A percentile compares a stretch with the other conserved stretches of the same genome.
Evolutionary conservation across 305 asterid genomes (phyloP).

Genomic region (Fraxinus floribunda): DNA sequence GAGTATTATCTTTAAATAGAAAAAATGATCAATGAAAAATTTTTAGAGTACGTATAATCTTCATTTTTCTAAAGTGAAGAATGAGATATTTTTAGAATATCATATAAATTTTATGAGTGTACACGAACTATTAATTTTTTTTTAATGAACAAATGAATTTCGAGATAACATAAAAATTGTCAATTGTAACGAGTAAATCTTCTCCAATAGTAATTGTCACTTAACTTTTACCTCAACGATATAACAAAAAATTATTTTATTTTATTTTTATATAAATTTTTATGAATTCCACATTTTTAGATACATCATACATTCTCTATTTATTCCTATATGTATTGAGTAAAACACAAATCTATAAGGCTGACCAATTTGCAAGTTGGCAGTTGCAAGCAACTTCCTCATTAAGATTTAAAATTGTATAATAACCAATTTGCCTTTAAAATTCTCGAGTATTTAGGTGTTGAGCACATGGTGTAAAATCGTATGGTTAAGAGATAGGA

Average conservation of each 20-base stretch:
- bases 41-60: not conserved
- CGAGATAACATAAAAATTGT: not conserved
- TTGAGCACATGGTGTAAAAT: slow-evolving; percentile 25
- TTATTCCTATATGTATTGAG: not conserved
- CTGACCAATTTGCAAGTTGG: not conserved
- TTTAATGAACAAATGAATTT: not conserved
- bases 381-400: not conserved
- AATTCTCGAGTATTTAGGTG: slow-evolving; percentile 23
- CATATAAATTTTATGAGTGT: not conserved
- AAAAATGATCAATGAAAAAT: not conserved
- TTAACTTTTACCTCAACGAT: not conserved
- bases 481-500: not conserved
- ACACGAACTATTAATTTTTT: not conserved
- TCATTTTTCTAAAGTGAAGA: not conserved
- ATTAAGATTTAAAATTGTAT: not conserved
- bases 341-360: not conserved
- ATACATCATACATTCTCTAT: not conserved
- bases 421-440: not conserved
- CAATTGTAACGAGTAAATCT: not conserved
- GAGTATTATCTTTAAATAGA: not conserved
- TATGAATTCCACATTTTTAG: not conserved
- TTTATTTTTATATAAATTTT: not conserved
- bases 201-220: not conserved
- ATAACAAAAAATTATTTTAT: not conserved
- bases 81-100: not conserved